Evolutionary conservation across 345 rosid species (phyloP), one percentile per base, ranked within the genome.

Genomic region (Citrus hindsii): DNA sequence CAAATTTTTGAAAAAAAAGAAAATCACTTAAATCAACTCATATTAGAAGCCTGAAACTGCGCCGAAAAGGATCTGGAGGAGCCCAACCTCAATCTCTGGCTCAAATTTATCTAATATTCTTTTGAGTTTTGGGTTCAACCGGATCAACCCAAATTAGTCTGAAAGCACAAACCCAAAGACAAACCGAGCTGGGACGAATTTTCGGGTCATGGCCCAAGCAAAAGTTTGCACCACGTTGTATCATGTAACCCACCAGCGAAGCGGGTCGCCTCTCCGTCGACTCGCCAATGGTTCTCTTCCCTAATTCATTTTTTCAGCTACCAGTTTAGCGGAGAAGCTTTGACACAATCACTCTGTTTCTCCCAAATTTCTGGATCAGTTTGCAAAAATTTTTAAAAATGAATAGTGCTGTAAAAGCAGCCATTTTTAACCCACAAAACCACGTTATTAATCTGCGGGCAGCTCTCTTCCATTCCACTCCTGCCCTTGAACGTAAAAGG

Each of bases 401-500:
- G 94, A 87, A 85, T 75, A 78, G 80, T 73, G 78, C 79, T 53
- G 25, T 78, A 21, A 88, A 81, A 79, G 85, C 89, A 58, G 85
- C 90, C 66, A 70, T 86, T 83, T 83, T 69, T 25, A 82, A 78
- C 42, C 83, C 84, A 8, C 85, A 85, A 40, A 82, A 70, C 84
- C 73, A 77, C 27, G n/a, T 67, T 28, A 74, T 79, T 71, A 80
- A 76, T 51, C 81, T 69, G 61, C 83, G 79, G 69, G 25, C 77
- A 63, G 81, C 87, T 60, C 78, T 89, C 42, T 90, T 93, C 53
- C 97, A 93, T 79, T 86, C 93, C 25, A 87, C 95, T 5, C 87
- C 92, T 2, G 86, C 90, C 58, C 86, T 92, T 56, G 90, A 93
- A 84, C 83, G 92, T 83, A 89, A 85, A 86, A 85, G 88, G 37